Conservation (phyloP, 2,329 filamentous ascomycete species). For the Sporothrix sp. region DNA sequence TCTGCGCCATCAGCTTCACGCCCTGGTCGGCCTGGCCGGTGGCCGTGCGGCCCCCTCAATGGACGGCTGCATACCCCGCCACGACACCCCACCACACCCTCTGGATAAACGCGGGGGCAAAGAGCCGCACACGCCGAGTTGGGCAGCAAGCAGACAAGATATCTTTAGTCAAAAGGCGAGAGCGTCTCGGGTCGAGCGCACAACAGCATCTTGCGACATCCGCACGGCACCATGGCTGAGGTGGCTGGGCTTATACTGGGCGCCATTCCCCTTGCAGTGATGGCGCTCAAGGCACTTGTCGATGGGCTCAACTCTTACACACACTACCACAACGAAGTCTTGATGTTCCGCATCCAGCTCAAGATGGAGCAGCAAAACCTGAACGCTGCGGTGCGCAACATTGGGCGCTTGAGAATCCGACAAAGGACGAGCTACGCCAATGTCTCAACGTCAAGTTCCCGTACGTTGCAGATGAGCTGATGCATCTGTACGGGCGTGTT, state of each 20-base stretch:
- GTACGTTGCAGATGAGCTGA: neutral
- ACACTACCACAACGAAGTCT: neutral
- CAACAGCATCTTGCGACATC: neutral
- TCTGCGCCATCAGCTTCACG: too few relatives aligned
- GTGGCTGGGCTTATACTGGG: neutral
- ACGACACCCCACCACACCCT: neutral
- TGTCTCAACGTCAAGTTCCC: neutral
- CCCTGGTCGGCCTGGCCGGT: too few relatives aligned
- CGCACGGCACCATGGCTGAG: neutral
- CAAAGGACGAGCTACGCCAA: neutral
- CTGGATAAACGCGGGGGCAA: neutral
- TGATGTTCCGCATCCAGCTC: neutral
- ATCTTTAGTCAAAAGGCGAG: too few relatives aligned
- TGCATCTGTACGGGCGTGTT: neutral
- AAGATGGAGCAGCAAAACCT: neutral
- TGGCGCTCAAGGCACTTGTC: neutral
- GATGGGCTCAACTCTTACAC: neutral
- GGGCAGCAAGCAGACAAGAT: neutral
- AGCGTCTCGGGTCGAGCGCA: too few relatives aligned
- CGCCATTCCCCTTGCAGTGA: neutral
- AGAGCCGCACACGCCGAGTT: too few relatives aligned
- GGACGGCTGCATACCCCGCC: too few relatives aligned
- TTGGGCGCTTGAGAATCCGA: neutral
- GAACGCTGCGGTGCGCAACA: neutral
- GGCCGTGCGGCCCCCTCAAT: too few relatives aligned